Evolutionary conservation across 768 basidiomycete species (phyloP).

Genomic region (Termitomyces sp.): DNA sequence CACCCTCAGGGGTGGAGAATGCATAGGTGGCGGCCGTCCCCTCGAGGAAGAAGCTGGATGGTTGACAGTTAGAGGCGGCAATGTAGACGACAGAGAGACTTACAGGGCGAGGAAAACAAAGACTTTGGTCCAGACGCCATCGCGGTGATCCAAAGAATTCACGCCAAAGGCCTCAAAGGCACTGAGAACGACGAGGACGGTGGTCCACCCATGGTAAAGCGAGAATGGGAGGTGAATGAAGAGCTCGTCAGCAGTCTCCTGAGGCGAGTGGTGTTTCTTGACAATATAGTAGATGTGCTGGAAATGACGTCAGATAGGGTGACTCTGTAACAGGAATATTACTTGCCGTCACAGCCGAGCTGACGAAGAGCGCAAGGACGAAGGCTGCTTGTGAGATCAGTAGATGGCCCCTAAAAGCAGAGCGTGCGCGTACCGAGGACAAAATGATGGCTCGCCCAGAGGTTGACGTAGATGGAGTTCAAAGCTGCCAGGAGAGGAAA

Average conservation of each 20-base stretch:
- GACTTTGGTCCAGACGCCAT: slow-evolving; percentile 90
- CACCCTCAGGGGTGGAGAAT: slow-evolving; percentile 85
- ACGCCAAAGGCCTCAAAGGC: slow-evolving; percentile 89
- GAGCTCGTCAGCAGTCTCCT: slow-evolving; percentile 68
- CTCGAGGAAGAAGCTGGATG: slow-evolving; percentile 79
- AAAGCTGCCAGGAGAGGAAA: slow-evolving; percentile 84
- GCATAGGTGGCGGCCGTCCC: slow-evolving; percentile 91
- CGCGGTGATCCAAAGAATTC: slow-evolving; percentile 52
- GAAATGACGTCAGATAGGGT: slow-evolving; percentile 25
- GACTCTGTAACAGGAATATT: slow-evolving; percentile 11
- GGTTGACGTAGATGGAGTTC: slow-evolving; percentile 84
- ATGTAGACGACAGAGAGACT: slow-evolving; percentile 19
- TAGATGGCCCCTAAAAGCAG: neutral
- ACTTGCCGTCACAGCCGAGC: slow-evolving; percentile 54
- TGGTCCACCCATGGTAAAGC: slow-evolving; percentile 91
- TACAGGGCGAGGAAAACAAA: slow-evolving; percentile 91
- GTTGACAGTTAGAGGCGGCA: slow-evolving; percentile 1
- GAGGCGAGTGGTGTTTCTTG: slow-evolving; percentile 75
- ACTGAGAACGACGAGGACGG: slow-evolving; percentile 74
- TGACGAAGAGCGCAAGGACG: slow-evolving; percentile 82
- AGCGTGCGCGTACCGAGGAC: slow-evolving; percentile 38
- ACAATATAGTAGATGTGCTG: slow-evolving; percentile 93
- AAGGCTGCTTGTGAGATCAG: slow-evolving; percentile 52
- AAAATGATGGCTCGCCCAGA: slow-evolving; percentile 79
- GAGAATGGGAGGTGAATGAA: slow-evolving; percentile 96